Evolutionary conservation across 495 filamentous ascomycete genomes (phyloP).

Genomic region (Thermochaetoides thermophila): DNA sequence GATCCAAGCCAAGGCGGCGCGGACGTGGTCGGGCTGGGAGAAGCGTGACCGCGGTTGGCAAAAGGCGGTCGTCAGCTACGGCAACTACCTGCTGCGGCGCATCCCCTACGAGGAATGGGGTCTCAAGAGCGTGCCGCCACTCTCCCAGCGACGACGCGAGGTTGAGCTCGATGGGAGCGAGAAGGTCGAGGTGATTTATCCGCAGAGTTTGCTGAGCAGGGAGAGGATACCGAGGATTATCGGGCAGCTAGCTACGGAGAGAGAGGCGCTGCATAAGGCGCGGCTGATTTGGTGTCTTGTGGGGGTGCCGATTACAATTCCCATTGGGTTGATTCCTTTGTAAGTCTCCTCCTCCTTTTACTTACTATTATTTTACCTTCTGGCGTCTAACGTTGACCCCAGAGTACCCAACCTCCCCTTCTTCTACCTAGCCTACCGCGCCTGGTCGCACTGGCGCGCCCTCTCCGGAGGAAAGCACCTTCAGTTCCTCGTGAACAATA

Average conservation of each 20-base stretch:
- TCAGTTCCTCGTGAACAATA: conserved; percentile 58
- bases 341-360: conserved; percentile 28
- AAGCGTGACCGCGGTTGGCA: conserved; percentile 74
- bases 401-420: conserved; percentile 94
- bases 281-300: conserved; percentile 67
- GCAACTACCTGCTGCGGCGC: conserved; percentile 68
- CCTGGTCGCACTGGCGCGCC: conserved; percentile 56
- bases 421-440: conserved; percentile 82
- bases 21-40: conserved; percentile 78
- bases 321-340: conserved; percentile 72
- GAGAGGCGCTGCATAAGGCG: conserved; percentile 59
- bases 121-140: conserved; percentile 80
- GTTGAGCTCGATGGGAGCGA: conserved; percentile 48
- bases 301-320: conserved; percentile 70
- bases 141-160: conserved; percentile 48
- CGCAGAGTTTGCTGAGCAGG: conserved; percentile 47
- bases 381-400: neutral
- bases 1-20: conserved; percentile 49
- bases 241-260: conserved; percentile 54
- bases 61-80: conserved; percentile 66
- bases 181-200: conserved; percentile 66
- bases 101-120: conserved; percentile 97
- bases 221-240: conserved; percentile 47
- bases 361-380: no score
- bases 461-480: conserved; percentile 74